Percentiles rank a stretch among this genome's conserved stretches.
Conservation (phyloP, 2,329 filamentous ascomycete genomes). For the Venturia nashicola region DNA sequence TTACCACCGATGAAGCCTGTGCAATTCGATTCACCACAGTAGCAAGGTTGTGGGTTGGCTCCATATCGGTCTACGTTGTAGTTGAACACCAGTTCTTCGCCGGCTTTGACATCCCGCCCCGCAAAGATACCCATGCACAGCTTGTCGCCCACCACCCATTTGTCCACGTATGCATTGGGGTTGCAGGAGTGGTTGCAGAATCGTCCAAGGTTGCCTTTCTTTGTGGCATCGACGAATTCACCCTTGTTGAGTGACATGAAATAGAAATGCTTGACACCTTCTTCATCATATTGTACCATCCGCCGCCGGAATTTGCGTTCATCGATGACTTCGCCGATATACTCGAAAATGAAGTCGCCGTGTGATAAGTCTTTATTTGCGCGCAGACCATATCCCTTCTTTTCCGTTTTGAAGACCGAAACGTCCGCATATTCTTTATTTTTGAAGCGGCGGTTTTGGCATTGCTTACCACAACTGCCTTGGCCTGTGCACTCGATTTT, state of each 20-base stretch:
- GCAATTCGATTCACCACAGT: constrained; percentile 89
- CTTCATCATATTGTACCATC: constrained; percentile 86
- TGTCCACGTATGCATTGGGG: constrained; percentile 97
- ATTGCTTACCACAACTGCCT: constrained; percentile 76
- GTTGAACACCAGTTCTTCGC: constrained; percentile 96
- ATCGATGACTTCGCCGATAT: constrained; percentile 96
- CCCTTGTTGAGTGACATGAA: constrained; percentile 98
- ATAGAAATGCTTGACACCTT: constrained; percentile 98
- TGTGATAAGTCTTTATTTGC: constrained; percentile 64
- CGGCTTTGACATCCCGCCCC: constrained; percentile 67
- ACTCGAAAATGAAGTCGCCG: constrained; percentile 94
- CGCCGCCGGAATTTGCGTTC: constrained; percentile 79
- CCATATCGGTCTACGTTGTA: constrained; percentile 99
- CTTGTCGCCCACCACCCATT: constrained; percentile 97
- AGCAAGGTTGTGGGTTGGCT: constrained; percentile 91
- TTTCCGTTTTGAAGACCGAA: constrained; percentile 92
- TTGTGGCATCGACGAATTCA: constrained; percentile 96
- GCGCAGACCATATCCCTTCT: constrained; percentile 90
- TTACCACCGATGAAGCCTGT: constrained; percentile 95
- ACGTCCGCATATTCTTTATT: constrained; percentile 81
- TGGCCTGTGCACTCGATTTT: constrained; percentile 92
- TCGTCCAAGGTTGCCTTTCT: constrained; percentile 86
- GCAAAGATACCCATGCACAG: constrained; percentile 98
- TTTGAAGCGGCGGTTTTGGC: constrained; percentile 92
- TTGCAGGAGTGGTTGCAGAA: constrained; percentile 99